Base-by-base conservation (phyloP, 129 eudicot genomes). In the Centella asiatica region DNA sequence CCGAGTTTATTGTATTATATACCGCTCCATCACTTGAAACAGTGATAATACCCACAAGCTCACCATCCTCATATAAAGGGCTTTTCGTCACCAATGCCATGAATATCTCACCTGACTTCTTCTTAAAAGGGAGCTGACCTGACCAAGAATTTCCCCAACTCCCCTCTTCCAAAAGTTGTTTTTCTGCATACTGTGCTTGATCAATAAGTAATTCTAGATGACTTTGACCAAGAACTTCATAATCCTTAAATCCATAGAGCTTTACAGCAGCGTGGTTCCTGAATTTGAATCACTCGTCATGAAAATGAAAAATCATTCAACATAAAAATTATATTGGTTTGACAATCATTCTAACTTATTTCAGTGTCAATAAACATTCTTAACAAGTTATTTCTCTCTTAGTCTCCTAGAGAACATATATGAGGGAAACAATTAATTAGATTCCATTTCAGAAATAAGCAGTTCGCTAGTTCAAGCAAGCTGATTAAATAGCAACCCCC, bases 251-350 rank as follows among this genome's bases (percentile, higher is more conserved):
- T 42, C 95, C 98, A 67, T 74, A 87, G 32, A 92, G 94, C 68
- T 69, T 81, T 76, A 79, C 94, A 51, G 98, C 98, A 6, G 95
- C 72, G 1, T 68, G 73, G 72, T 81, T 92, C 95, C 98, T 92
- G 80, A 44, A 65, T 4, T 2, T 14, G 24, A 23, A 72, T 45
- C 8, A 29, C 12, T 4, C 18, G 29, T 37, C 34, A 23, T 24
- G 3, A 10, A 25, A 5, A 57, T 15, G 40, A 52, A 56, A 24
- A 0, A 6, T 17, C 13, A 13, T 64, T 34, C 10, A 62, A 45
- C 24, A 9, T 33, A 37, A 8, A 63, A 15, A 13, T 39, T 52
- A 18, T 6, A 57, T 24, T 23, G 37, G 14, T 28, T 6, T 20
- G n/a, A 33, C 27, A 6, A 13, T 20, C 58, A 45, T 14, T 20